phyloP scores from a whole-genome alignment of 1,284 basidiomycete genomes.

The Ceratobasidium sp. region DNA sequence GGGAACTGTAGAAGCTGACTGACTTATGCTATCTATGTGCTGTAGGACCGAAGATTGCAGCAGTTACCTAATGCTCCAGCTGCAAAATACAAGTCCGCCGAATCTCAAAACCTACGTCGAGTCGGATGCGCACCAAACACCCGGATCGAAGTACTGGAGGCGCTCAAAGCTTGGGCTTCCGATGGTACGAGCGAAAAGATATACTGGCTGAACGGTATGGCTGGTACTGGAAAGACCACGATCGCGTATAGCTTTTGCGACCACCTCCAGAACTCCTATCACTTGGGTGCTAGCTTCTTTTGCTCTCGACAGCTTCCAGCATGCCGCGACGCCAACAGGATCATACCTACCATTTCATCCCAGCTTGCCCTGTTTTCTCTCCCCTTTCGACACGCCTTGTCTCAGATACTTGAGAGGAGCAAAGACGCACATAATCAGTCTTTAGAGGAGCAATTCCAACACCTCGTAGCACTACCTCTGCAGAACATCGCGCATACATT shows the following conservation, averaged over 20 bases:
- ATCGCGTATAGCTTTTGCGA: too few relatives aligned
- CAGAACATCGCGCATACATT: not conserved
- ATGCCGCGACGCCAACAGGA: too few relatives aligned
- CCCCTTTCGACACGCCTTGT: not conserved
- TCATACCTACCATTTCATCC: too few relatives aligned
- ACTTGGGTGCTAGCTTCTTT: too few relatives aligned
- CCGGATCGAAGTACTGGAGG: not conserved
- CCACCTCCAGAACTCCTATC: too few relatives aligned
- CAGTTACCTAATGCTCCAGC: not conserved
- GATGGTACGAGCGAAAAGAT: not conserved
- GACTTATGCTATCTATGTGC: not conserved
- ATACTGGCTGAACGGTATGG: too few relatives aligned
- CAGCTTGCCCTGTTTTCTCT: too few relatives aligned
- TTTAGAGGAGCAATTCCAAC: not conserved
- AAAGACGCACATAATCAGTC: not conserved
- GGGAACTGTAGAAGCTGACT: not conserved
- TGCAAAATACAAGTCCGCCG: not conserved
- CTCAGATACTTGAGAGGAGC: not conserved
- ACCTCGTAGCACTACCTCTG: not conserved
- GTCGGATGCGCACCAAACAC: not conserved
- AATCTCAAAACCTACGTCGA: not conserved
- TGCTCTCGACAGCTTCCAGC: too few relatives aligned
- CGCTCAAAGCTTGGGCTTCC: not conserved
- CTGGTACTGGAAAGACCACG: too few relatives aligned
- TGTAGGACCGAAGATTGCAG: not conserved